Base-by-base conservation (phyloP, 192 early-diverging fungal species). In the Lunasporangiospora selenospora region DNA sequence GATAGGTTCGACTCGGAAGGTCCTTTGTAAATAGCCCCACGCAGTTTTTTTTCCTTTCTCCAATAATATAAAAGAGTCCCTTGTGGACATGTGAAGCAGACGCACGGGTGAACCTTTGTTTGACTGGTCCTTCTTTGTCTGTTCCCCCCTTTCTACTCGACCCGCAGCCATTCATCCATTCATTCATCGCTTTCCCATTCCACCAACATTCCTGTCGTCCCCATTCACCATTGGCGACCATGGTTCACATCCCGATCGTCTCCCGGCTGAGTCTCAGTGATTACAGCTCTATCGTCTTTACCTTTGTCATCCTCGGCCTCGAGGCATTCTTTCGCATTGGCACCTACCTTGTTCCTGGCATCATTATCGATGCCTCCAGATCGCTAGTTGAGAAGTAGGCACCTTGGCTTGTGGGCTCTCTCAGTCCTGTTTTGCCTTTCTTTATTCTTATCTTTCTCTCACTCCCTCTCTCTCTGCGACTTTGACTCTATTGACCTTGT, bases 161-260 rank as follows among this genome's bases (percentile, higher is more conserved):
- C n/a, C n/a, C n/a, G n/a, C n/a, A n/a, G n/a, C n/a, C n/a, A n/a
- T n/a, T n/a, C n/a, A n/a, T n/a, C n/a, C n/a, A n/a, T n/a, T n/a
- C n/a, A n/a, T n/a, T n/a, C n/a, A n/a, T n/a, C n/a, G n/a, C n/a
- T n/a, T n/a, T n/a, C n/a, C n/a, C n/a, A n/a, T n/a, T n/a, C n/a
- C n/a, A n/a, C n/a, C n/a, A n/a, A n/a, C n/a, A n/a, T n/a, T n/a
- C n/a, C n/a, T n/a, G n/a, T n/a, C n/a, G n/a, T n/a, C n/a, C n/a
- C n/a, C n/a, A n/a, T n/a, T n/a, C n/a, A n/a, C n/a, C n/a, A n/a
- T n/a, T n/a, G n/a, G 2, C 13, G 19, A 59, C 36, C 2, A 75
- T 75, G 70, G 49, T 69, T 24, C 49, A 61, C 29, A 76, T 76
- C 29, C 75, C 75, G 3, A 60, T 76, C 24, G 41, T 76, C 45